Base-by-base conservation (phyloP, 2,329 filamentous ascomycete genomes). In the Neofusicoccum sp. region DNA sequence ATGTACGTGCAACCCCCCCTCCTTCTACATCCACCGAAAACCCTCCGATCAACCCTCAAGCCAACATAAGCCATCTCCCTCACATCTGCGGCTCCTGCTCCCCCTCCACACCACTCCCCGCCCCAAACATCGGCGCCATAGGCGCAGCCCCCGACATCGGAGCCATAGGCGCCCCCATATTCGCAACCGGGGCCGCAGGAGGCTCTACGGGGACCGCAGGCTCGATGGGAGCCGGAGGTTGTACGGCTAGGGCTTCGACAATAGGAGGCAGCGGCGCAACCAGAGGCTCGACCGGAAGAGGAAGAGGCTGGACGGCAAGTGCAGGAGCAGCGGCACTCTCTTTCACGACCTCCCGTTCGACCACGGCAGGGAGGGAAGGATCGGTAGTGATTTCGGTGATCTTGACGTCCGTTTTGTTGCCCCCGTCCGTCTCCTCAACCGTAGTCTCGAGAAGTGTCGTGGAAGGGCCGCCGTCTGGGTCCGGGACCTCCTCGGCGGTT, bases 71-170 rank as follows among this genome's bases (percentile, higher is more conserved):
- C n/a, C 20, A 20, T 20, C 20, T 20, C 20, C 24, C 26, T 41
- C 6, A 54, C 9, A 12, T 16, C 24, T 54, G 34, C 26, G 14
- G 33, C 49, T 54, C 33, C 4, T 20, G 4, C 34, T 54, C 34
- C 4, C 24, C 24, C 6, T 54, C 49, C 14, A 20, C 34, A 20
- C 49, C 51, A 43, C 24, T n/a, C 6, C 41, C 49, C 14, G 20
- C 34, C 12, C 49, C 51, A 43, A 56, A 56, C 38, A 56, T 56
- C 26, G 51, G 51, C 51, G 51, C 51, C 49, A 47, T 8, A 7
- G 44, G 44, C n/a, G 44, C 44, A 3, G 26, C 26, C 6, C 14
- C 44, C 26, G 28, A 14, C 20, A 20, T 20, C 44, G 44, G 44
- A 31, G 28, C 26, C 45, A 56, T 56, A 24, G 51, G 51, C 5